phyloP scores from a whole-genome alignment of 1,139 yeast genomes.

The Debaryomyces sp. region DNA sequence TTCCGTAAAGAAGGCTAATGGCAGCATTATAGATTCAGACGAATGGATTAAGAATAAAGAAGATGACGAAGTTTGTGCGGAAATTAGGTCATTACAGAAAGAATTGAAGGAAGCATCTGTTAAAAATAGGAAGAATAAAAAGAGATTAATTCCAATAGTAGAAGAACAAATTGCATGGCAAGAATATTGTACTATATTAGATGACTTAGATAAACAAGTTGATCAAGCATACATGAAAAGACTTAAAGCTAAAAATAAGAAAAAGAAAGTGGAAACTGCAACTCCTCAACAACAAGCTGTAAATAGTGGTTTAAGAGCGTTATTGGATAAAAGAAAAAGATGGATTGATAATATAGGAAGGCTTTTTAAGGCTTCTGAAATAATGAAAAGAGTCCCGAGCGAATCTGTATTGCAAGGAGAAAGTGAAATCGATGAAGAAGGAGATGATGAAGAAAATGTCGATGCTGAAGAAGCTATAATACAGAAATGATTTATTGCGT shows the following conservation, averaged over 20 bases:
- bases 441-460: conserved; percentile 50
- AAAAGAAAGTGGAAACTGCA: conserved; percentile 58
- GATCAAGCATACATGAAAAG: conserved; percentile 92
- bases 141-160: conserved; percentile 67
- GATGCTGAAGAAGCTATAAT: conserved; percentile 28
- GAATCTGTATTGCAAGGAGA: conserved; percentile 53
- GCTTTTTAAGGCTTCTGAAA: conserved; percentile 66
- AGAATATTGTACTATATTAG: conserved; percentile 86
- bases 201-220: conserved; percentile 93
- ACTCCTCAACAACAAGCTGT: conserved; percentile 56
- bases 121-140: conserved; percentile 69
- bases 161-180: conserved; percentile 95
- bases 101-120: conserved; percentile 64
- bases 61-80: conserved; percentile 93
- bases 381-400: conserved; percentile 76
- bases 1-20: conserved; percentile 22
- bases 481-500: conserved; percentile 13
- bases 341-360: conserved; percentile 94
- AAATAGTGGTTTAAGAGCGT: conserved; percentile 73
- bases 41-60: conserved; percentile 81
- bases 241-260: conserved; percentile 78
- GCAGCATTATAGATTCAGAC: conserved; percentile 59
- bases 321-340: conserved; percentile 81
- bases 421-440: conserved; percentile 45
- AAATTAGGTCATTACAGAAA: conserved; percentile 71